phyloP scores from a whole-genome alignment of 306 rosid species.

The Cucumis hystrix region DNA sequence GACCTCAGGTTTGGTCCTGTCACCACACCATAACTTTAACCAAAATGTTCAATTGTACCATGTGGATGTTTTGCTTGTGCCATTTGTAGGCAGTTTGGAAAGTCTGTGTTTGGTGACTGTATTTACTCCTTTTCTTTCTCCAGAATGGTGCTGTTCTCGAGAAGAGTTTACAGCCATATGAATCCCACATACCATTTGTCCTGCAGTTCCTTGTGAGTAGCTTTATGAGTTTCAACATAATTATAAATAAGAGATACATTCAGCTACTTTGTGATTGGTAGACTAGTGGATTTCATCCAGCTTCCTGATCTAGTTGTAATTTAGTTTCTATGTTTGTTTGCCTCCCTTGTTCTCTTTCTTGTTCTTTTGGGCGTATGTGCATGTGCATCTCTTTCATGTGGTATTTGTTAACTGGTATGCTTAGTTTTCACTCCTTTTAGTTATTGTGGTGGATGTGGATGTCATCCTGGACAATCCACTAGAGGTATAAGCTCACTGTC shows the following conservation, averaged over 20 bases:
- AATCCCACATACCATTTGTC: conserved; percentile 84
- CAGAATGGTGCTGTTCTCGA: conserved; percentile 71
- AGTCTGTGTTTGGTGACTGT: neutral
- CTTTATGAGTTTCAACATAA: neutral
- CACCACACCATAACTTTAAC: neutral
- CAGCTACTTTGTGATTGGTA: neutral
- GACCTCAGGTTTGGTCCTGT: neutral
- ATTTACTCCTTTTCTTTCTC: conserved; percentile 15
- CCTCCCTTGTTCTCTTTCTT: neutral
- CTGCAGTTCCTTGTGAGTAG: conserved; percentile 30
- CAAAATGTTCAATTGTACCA: neutral
- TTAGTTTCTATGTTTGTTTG: neutral
- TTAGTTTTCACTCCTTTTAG: neutral
- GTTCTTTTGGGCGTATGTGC: neutral
- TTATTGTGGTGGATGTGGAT: neutral
- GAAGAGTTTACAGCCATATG: conserved; percentile 67
- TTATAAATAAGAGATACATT: neutral
- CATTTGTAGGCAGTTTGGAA: neutral
- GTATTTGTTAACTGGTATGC: neutral
- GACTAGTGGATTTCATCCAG: neutral
- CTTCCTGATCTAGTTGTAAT: neutral
- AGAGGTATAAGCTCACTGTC: neutral
- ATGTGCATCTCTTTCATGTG: neutral
- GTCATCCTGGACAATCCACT: neutral
- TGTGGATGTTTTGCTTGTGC: neutral